Conservation (phyloP, 208 protist species). For the Trypanosoma rangeli region DNA sequence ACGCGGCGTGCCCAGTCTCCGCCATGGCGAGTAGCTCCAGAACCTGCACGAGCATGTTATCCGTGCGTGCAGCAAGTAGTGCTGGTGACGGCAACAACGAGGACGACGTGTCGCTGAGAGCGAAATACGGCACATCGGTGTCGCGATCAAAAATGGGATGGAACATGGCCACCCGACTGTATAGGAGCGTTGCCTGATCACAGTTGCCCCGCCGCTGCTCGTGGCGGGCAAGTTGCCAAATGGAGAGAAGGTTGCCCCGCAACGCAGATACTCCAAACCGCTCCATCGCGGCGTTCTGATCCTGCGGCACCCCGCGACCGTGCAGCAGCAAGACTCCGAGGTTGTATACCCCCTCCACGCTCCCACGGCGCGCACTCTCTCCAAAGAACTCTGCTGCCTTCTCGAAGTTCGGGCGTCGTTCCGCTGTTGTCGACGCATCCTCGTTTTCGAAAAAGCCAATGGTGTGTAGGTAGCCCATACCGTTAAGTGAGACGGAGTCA, state of each 20-base stretch:
- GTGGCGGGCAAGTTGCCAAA: conserved; percentile 70
- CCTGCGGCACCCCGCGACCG: conserved; percentile 51
- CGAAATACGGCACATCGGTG: conserved; percentile 19
- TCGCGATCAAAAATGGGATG: conserved; percentile 44
- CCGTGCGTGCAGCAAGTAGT: neutral
- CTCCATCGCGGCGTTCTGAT: conserved; percentile 32
- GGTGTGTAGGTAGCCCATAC: conserved; percentile 81
- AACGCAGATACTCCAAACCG: conserved; percentile 42
- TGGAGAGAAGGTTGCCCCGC: conserved; percentile 58
- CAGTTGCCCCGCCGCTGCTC: conserved; percentile 33
- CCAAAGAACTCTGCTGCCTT: conserved; percentile 57
- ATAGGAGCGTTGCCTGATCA: conserved; percentile 37
- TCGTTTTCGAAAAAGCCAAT: conserved; percentile 61
- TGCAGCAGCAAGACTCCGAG: conserved; percentile 69
- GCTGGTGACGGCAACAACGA: conserved; percentile 6
- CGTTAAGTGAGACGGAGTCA: conserved; percentile 68
- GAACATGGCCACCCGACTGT: conserved; percentile 37
- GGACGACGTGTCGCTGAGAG: neutral
- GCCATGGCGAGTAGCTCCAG: conserved; percentile 54
- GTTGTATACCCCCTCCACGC: conserved; percentile 75
- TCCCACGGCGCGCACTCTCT: conserved; percentile 18
- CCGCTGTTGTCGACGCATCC: conserved; percentile 8
- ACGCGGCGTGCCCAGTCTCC: conserved; percentile 41
- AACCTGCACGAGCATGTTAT: conserved; percentile 39
- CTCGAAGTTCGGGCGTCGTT: conserved; percentile 40